Base-by-base conservation (phyloP, 805 yeast genomes). In the Wickerhamiella allomyrinae region DNA sequence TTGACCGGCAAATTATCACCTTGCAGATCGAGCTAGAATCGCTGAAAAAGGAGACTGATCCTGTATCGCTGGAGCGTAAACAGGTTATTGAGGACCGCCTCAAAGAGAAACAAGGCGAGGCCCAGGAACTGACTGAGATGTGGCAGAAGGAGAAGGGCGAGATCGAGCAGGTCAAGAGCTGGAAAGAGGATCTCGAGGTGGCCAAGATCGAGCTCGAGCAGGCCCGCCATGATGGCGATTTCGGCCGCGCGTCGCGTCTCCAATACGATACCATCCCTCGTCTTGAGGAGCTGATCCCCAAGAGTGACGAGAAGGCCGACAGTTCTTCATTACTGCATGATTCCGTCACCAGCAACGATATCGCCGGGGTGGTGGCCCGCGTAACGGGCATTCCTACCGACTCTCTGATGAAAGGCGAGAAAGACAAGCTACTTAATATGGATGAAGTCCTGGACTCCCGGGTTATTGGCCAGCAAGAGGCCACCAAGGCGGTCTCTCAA, bases 381-480 rank as follows among this genome's bases (percentile, higher is more conserved):
- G 86, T 91, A 80, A 89, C 98, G 0, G 97, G 97, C 29, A 86
- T 89, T 35, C 98, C 98, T 6, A 83, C 84, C 20, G 84, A 78
- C 51, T 82, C 86, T 24, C 75, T 89, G 51, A 71, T 91, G 78
- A 82, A 82, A 59, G 96, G 96, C 38, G 98, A 89, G 57, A 85
- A 84, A 62, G 96, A 89, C 57, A 79, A 87, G 58, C 69, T 89
- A 41, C 60, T 89, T 41, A 80, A 71, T 59, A 91, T 91, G 96
- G 96, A 87, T 59, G 67, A 71, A 5, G 74, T 83, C 0, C 62
- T 89, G 50, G 76, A 75, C 53, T 71, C 72, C 47, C 76, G 84
- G 47, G 96, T 89, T 21, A 76, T 89, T 48, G 97, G 98, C 6
- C 98, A 89, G 61, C 95, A 89, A 56, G 94, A 85, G 56, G 97